Base-by-base conservation (phyloP, 1,284 basidiomycete genomes). In the Retiboletus fuscus region DNA sequence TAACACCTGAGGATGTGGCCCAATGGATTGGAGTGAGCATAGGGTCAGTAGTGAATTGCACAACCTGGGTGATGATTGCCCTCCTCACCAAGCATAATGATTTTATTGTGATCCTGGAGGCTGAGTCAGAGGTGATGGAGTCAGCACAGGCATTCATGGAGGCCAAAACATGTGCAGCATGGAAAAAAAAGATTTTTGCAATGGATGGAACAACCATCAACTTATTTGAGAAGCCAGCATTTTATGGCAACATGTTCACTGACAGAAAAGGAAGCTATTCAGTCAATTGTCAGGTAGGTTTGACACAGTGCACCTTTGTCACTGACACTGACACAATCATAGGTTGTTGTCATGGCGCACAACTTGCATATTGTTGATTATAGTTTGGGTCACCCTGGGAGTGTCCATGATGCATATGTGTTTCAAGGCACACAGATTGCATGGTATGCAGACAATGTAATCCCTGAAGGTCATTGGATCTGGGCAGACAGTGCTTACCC, bases 1-100 rank as follows among this genome's bases (percentile, higher is more conserved):
- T 26, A 3, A 20, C 43, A 5, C 3, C 10, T 0, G 30, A 61
- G 13, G 80, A 84, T 67, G 68, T 86, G n/a, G 80, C 82, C 3
- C 73, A 78, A 3, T 71, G 67, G 44, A 78, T 81, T 41, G 84
- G 84, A 15, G n/a, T 69, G 10, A 65, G 57, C 22, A 6, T 64
- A 0, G 61, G 68, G 6, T 57, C 43, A 1, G 68, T 73, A 1
- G 24, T 72, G 2, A 74, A 74, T 12, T 72, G 73, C 12, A 69
- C 28, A 4, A 34, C 66, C 46, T 0, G 15, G 8, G 49, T 69
- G 0, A 72, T 75, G 70, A 18, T 68, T 4, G 60, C 63, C 1
- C 7, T 75, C 6, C 64, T 74, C 1, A 43, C 26, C 8, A 22
- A 64, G 11, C 62, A 74, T 11, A 24, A 62, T 2, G 12, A 60